Base-by-base conservation (phyloP, 192 early-diverging fungal genomes). In the Podila epicladia region DNA sequence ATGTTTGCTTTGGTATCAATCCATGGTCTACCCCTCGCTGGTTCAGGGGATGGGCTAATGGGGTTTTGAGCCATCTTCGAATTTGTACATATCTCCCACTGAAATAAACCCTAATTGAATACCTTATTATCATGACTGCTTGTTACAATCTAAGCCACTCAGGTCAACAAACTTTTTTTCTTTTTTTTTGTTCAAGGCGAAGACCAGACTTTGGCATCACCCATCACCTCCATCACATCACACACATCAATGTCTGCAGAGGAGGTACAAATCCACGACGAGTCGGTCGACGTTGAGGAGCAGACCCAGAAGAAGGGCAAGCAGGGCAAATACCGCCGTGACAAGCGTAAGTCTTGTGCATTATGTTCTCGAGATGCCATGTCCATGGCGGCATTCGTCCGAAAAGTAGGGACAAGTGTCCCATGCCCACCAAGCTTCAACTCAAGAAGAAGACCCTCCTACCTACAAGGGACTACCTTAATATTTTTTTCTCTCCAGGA, bases 251-350 rank as follows among this genome's bases (percentile, higher is more conserved):
- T 80, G 77, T 80, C 77, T 37, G 67, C 64, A 22, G 77, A 80
- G 51, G 58, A 48, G 24, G 71, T 37, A 41, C 19, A 32, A n/a
- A 65, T 76, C 24, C 61, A 73, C 41, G 83, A 82, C 19, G 72
- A 76, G 24, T 58, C 41, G 37, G 70, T 68, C 11, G 38, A 58
- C 6, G 71, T 64, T 4, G 71, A 75, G 49, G 71, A 83, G 28
- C 67, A 53, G 20, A 62, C 75, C 33, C 75, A 78, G 60, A 73
- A 72, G 65, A 82, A 82, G 75, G 78, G 68, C 37, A 86, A 84
- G 61, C 85, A 85, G 64, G 86, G 78, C 26, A 85, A 86, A 73
- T 88, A 85, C 62, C 71, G 87, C 55, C 75, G 85, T 38, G 87
- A 88, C 19, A 88, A 88, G 50, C 87, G 87, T 88, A 85, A 65